A percentile compares a stretch with the other conserved stretches of the same genome.
These are phyloP conservation scores for Lunularia cruciata DNA, from an alignment of 225 moss, liverwort and hornwort species.

Conservation along the genomic window DNA sequence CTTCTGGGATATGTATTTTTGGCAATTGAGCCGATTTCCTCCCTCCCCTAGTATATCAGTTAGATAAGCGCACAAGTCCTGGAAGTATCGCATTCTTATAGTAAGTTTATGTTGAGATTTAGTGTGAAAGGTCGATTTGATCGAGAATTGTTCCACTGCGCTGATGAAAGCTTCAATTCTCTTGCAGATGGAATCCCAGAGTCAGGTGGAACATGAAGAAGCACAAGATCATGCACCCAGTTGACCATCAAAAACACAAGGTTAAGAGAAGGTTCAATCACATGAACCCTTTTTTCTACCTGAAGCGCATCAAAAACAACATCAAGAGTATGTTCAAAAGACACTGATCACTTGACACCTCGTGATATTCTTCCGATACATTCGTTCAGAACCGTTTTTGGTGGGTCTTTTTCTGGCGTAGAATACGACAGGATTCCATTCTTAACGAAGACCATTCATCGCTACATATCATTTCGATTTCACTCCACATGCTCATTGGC, in stretches of 20 bases:
- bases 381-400: neutral
- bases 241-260: constrained; percentile 47
- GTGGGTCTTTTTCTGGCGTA: neutral
- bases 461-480: neutral
- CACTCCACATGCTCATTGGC: neutral
- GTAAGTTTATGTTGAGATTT: no score
- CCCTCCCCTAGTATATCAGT: no score
- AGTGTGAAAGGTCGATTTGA: neutral
- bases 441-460: neutral
- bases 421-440: neutral
- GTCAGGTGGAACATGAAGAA: constrained; percentile 46
- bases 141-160: no score
- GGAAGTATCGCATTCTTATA: neutral
- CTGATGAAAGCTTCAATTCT: no score
- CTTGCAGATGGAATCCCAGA: constrained; percentile 31
- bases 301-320: constrained; percentile 59
- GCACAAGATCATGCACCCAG: constrained; percentile 54
- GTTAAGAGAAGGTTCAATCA: constrained; percentile 53
- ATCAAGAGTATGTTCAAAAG: constrained; percentile 30
- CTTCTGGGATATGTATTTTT: no score
- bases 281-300: constrained; percentile 64
- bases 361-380: neutral
- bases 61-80: no score
- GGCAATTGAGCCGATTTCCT: no score
- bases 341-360: neutral